Evolutionary conservation across 352 stramenopile species (phyloP).

Genomic region (Nothophytophthora sp.): DNA sequence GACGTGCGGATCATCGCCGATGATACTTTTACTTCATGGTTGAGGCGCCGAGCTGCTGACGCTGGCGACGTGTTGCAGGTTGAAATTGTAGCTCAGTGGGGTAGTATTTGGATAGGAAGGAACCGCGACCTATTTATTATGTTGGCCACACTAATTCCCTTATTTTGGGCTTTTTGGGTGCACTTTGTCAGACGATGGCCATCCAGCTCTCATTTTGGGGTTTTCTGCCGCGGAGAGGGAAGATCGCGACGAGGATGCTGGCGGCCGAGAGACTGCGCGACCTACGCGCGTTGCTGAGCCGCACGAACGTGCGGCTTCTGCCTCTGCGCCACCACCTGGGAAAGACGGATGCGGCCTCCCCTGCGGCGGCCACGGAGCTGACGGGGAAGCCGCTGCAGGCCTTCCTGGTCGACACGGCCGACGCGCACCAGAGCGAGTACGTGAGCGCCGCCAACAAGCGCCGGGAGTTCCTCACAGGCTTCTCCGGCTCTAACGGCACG

Average conservation of each 20-base stretch:
- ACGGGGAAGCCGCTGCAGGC: slow-evolving; percentile 69
- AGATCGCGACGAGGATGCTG: slow-evolving; percentile 21
- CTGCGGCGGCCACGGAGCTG: slow-evolving; percentile 20
- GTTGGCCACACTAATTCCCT: not conserved
- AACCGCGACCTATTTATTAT: slow-evolving; percentile 40
- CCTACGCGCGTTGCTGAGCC: slow-evolving; percentile 59
- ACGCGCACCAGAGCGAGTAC: slow-evolving; percentile 99
- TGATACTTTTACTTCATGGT: too few relatives aligned
- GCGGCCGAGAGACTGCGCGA: slow-evolving; percentile 66
- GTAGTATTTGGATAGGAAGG: slow-evolving; percentile 12
- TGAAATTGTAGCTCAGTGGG: slow-evolving; percentile 11
- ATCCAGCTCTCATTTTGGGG: slow-evolving; percentile 9
- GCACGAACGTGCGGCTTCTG: slow-evolving; percentile 67
- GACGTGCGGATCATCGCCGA: too few relatives aligned
- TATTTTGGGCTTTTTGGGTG: too few relatives aligned
- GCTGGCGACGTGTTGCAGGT: not conserved
- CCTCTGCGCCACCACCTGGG: slow-evolving; percentile 57
- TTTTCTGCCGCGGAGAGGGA: slow-evolving; percentile 4
- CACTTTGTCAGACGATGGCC: not conserved
- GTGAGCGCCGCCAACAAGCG: slow-evolving; percentile 95
- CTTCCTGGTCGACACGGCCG: slow-evolving; percentile 95
- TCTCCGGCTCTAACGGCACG: slow-evolving; percentile 97
- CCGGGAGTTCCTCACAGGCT: slow-evolving; percentile 95
- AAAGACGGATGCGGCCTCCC: slow-evolving; percentile 38
- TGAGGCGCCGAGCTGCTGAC: too few relatives aligned